These are phyloP conservation scores for Verticillium longisporum DNA, from an alignment of 2,329 filamentous ascomycete species.

Conservation along the genomic window DNA sequence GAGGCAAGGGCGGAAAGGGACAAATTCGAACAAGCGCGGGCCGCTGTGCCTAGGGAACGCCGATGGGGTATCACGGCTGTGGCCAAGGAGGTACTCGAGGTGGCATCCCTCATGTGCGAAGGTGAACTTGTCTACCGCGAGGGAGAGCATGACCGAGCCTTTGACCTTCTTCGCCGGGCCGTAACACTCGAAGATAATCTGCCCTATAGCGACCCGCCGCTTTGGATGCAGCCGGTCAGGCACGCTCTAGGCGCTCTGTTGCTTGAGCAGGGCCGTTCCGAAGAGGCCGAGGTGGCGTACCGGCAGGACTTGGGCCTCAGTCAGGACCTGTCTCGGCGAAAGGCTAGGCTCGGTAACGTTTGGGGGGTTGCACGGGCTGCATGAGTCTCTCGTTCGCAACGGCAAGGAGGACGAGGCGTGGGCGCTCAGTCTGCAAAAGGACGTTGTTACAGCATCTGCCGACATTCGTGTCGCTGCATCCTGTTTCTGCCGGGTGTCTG, in stretches of 20 bases:
- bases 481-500: too few relatives aligned
- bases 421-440: too few relatives aligned
- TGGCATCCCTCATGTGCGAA: constrained; percentile 43
- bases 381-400: constrained; percentile 58
- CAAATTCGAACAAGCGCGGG: too few relatives aligned
- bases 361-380: constrained; percentile 69
- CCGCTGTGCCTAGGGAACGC: constrained; percentile 43
- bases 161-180: constrained; percentile 48
- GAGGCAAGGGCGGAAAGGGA: too few relatives aligned
- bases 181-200: constrained; percentile 56
- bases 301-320: constrained; percentile 51
- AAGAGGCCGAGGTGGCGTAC: constrained; percentile 52
- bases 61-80: constrained; percentile 53
- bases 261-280: constrained; percentile 56
- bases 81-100: constrained; percentile 60
- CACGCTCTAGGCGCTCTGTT: constrained; percentile 66
- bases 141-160: constrained; percentile 51
- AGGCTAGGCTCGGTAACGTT: constrained; percentile 57
- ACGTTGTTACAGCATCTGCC: too few relatives aligned
- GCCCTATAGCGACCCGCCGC: constrained; percentile 70
- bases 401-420: constrained; percentile 35
- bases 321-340: background rate
- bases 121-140: constrained; percentile 49
- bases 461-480: too few relatives aligned
- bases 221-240: constrained; percentile 69